Evolutionary conservation across 805 yeast genomes (phyloP).

Genomic region (Kregervanrija delftensis): DNA sequence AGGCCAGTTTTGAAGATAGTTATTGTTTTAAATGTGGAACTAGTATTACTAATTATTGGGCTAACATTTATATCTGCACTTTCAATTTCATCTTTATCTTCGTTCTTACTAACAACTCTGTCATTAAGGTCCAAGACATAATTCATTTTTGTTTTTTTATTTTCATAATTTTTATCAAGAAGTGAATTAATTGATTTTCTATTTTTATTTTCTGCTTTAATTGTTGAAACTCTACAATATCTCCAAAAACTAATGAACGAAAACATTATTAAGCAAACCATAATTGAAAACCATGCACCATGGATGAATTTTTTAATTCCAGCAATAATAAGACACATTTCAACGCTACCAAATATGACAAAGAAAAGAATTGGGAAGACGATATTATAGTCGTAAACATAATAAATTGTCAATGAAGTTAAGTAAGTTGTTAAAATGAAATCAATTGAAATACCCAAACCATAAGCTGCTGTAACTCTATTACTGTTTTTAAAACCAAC

Average conservation of each 20-base stretch:
- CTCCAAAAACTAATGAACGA: constrained; percentile 40
- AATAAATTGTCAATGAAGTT: constrained; percentile 38
- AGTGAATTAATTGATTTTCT: constrained; percentile 25
- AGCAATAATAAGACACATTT: constrained; percentile 38
- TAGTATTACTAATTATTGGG: neutral
- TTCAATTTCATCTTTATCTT: neutral
- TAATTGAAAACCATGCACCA: constrained; percentile 59
- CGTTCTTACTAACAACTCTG: neutral
- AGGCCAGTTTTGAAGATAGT: no score
- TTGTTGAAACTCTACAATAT: constrained; percentile 36
- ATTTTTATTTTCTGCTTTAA: constrained; percentile 28
- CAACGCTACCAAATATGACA: constrained; percentile 39
- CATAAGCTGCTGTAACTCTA: constrained; percentile 53
- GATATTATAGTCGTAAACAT: constrained; percentile 35
- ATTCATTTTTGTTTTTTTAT: constrained; percentile 16
- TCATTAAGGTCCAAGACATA: constrained; percentile 15
- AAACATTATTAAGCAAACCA: constrained; percentile 34
- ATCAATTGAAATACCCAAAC: constrained; percentile 51
- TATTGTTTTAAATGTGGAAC: no score
- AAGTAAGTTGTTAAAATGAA: constrained; percentile 45
- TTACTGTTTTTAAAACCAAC: constrained; percentile 45
- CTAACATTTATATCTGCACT: neutral
- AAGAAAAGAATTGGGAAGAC: constrained; percentile 30
- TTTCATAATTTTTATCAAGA: constrained; percentile 18
- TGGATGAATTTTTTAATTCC: constrained; percentile 45